Base-by-base conservation (phyloP, 768 basidiomycete genomes). In the Termitomyces sp. region DNA sequence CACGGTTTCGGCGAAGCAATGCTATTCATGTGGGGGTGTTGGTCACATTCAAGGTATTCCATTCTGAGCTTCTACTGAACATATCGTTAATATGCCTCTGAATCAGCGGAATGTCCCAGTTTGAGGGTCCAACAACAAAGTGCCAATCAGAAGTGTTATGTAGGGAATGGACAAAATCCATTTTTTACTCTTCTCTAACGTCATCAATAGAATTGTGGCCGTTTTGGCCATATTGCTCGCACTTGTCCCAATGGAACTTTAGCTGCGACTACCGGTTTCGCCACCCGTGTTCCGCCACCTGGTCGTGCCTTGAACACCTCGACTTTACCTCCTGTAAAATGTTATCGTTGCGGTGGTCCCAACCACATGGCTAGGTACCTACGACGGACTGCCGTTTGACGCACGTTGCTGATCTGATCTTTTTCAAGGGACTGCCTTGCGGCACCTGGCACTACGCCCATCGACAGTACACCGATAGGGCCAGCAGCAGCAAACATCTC, bases 11-110 rank as follows among this genome's bases (percentile, higher is more conserved):
- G 84, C 88, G 29, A 94, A 93, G 72, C 91, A 95, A 70, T 96
- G 94, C 68, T 96, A 94, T 70, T 88, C 88, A 36, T 97, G 93
- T 64, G 91, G 93, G 23, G 94, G 93, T 50, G 84, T 97, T 60
- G 94, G 94, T 56, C 91, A 94, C 67, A 88, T 91, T 61, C 87
- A 89, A 71, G 79, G 78, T 78, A 55, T 29, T 50, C 39, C 16
- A 32, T 44, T 20, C 18, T 38, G 27, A 27, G 42, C 22, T 36
- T 52, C 22, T 55, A 45, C 53, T 35, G 40, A 44, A 39, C n/a
- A 18, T 25, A 43, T 48, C n/a, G 36, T 29, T 57, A 31, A 56
- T 41, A 12, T 31, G 3, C 6, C 22, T 35, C 10, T 36, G 33
- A 52, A 54, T 31, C 50, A 81, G 89, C 90, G 46, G 91, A 93